A percentile compares a stretch with the other conserved stretches of the same genome.
These are phyloP conservation scores for Jacaranda copaia DNA, from an alignment of 257 asterid species.

Conservation along the genomic window DNA sequence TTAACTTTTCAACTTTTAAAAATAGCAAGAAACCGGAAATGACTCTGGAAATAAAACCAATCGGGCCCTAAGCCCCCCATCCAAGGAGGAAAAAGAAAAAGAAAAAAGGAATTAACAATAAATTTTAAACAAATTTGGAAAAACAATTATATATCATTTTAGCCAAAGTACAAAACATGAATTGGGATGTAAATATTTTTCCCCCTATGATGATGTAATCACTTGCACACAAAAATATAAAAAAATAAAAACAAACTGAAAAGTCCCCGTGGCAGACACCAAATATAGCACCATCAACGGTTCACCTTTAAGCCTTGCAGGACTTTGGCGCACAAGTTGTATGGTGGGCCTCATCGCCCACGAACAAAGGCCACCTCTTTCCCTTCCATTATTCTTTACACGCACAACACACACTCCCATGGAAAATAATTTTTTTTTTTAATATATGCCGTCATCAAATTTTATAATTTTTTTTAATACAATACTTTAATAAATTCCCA, in stretches of 20 bases:
- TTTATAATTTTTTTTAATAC: no score
- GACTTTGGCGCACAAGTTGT: constrained; percentile 32
- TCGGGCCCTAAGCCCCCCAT: no score
- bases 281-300: constrained; percentile 65
- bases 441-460: no score
- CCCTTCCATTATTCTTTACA: constrained; percentile 22
- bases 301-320: constrained; percentile 37
- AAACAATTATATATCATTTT: not conserved
- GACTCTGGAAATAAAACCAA: no score
- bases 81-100: no score
- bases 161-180: not conserved
- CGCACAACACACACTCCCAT: constrained; percentile 11
- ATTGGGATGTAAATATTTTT: not conserved
- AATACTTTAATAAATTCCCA: no score
- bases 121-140: not conserved
- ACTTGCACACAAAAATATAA: not conserved
- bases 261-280: constrained; percentile 49
- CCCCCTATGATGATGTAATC: not conserved
- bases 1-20: no score
- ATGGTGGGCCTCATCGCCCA: constrained; percentile 39
- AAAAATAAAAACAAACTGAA: not conserved
- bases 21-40: no score
- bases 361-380: constrained; percentile 29
- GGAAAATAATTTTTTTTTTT: no score
- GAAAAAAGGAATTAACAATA: not conserved